phyloP scores from a whole-genome alignment of 2,329 filamentous ascomycete species.

The Boeremia lycopersici region DNA sequence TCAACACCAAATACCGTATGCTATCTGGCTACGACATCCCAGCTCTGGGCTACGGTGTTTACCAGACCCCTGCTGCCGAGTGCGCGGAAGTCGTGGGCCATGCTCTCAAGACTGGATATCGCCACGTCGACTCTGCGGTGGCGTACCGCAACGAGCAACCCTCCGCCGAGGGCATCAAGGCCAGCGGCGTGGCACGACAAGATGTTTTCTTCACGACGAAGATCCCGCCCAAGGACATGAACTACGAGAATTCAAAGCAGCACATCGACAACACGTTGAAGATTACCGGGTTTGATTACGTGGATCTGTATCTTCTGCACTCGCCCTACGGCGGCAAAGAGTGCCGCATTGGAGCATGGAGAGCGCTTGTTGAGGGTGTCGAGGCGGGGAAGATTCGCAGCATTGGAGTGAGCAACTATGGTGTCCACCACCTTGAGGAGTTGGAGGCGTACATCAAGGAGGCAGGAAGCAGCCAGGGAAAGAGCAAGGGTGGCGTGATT shows the following conservation, averaged over 20 bases:
- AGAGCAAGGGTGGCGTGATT: constrained; percentile 71
- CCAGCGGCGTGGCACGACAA: constrained; percentile 61
- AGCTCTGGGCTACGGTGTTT: constrained; percentile 63
- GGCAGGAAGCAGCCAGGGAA: constrained; percentile 67
- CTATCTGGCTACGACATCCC: constrained; percentile 68
- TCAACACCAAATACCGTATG: constrained; percentile 58
- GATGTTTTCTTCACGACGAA: constrained; percentile 76
- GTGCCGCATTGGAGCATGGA: constrained; percentile 58
- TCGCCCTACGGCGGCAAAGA: constrained; percentile 60
- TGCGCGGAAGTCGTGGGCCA: constrained; percentile 65
- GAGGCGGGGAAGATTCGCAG: constrained; percentile 58
- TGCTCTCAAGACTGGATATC: constrained; percentile 65
- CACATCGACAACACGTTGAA: constrained; percentile 58
- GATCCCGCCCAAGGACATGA: constrained; percentile 64
- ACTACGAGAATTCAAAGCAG: constrained; percentile 66
- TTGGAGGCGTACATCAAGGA: constrained; percentile 62
- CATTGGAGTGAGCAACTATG: constrained; percentile 62
- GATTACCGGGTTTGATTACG: constrained; percentile 67
- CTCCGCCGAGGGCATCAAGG: constrained; percentile 67
- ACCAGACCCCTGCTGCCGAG: constrained; percentile 56
- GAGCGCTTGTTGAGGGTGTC: constrained; percentile 60
- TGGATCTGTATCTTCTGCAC: constrained; percentile 68
- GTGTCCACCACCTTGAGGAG: constrained; percentile 61
- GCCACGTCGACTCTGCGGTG: constrained; percentile 68
- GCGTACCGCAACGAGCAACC: constrained; percentile 72